These are phyloP conservation scores for Candida wancherniae DNA, from an alignment of 805 yeast genomes.

Conservation along the genomic window DNA sequence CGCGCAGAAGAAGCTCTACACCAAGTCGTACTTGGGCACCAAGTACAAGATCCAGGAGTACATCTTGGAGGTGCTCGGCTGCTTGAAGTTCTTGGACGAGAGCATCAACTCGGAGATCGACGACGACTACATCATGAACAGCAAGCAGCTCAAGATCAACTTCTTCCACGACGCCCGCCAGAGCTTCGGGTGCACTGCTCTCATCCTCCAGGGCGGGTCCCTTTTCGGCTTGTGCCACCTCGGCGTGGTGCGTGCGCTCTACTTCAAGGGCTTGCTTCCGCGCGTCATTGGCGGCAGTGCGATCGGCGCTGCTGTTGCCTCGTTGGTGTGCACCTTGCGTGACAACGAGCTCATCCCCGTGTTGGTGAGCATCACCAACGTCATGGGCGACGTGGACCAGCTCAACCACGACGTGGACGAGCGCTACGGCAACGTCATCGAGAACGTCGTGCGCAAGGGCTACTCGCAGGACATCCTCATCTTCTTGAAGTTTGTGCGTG, in stretches of 20 bases:
- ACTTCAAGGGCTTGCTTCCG: constrained; percentile 71
- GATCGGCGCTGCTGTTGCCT: constrained; percentile 89
- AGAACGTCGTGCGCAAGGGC: constrained; percentile 71
- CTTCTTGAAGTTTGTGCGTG: constrained; percentile 73
- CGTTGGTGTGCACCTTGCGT: constrained; percentile 69
- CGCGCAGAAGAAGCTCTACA: constrained; percentile 70
- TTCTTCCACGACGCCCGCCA: constrained; percentile 84
- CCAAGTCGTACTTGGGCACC: constrained; percentile 82
- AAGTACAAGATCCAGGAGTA: constrained; percentile 85
- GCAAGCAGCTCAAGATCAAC: constrained; percentile 57
- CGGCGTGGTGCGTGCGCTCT: constrained; percentile 86
- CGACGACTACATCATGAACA: constrained; percentile 37
- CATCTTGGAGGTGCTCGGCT: constrained; percentile 65
- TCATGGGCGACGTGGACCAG: constrained; percentile 41
- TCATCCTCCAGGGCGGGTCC: constrained; percentile 91
- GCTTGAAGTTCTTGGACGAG: constrained; percentile 58
- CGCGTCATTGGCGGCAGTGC: constrained; percentile 87
- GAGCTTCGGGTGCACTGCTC: constrained; percentile 85
- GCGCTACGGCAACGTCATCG: constrained; percentile 64
- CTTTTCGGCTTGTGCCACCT: constrained; percentile 90
- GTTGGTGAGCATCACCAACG: constrained; percentile 34
- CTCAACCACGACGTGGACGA: constrained; percentile 52
- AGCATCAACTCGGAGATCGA: constrained; percentile 26
- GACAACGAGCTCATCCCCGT: constrained; percentile 59
- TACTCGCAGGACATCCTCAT: constrained; percentile 81